Evolutionary conservation across 1,284 basidiomycete genomes (phyloP).

Genomic region (Termitomyces sp.): DNA sequence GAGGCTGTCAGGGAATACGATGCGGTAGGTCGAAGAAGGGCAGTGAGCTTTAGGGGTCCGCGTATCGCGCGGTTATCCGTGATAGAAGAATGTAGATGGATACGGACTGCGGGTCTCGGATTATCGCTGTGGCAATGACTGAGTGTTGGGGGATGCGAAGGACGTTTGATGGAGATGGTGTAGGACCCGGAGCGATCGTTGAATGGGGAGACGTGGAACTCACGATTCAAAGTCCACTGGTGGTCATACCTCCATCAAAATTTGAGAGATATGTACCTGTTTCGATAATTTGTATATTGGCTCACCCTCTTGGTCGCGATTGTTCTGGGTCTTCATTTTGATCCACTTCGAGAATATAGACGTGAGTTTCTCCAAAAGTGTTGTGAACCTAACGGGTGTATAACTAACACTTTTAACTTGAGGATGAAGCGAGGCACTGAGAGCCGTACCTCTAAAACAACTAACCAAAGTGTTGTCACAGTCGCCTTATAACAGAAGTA

Average conservation of each 20-base stretch:
- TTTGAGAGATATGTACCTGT: conserved; percentile 1
- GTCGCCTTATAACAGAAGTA: conserved; percentile 59
- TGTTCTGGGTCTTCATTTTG: conserved; percentile 35
- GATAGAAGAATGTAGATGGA: neutral
- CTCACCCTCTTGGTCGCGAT: neutral
- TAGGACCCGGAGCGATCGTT: conserved; percentile 73
- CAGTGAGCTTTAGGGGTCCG: neutral
- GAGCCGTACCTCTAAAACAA: neutral
- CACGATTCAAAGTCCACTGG: conserved; percentile 67
- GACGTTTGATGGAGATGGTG: conserved; percentile 43
- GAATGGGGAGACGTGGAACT: conserved; percentile 81
- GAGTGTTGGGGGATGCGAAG: conserved; percentile 36
- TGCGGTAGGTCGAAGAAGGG: neutral
- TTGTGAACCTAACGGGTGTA: conserved; percentile 61
- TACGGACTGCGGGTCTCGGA: neutral
- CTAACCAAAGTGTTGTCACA: neutral
- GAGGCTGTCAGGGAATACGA: neutral
- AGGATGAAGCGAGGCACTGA: neutral
- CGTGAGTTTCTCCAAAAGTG: conserved; percentile 72
- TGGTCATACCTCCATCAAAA: conserved; percentile 44
- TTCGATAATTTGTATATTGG: neutral
- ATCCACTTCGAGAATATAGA: conserved; percentile 49
- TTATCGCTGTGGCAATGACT: neutral
- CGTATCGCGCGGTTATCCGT: neutral
- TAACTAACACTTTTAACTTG: neutral